A percentile compares a stretch with the other conserved stretches of the same genome.
phyloP scores from a whole-genome alignment of 2,329 filamentous ascomycete genomes.

The Orbilia brochopaga region DNA sequence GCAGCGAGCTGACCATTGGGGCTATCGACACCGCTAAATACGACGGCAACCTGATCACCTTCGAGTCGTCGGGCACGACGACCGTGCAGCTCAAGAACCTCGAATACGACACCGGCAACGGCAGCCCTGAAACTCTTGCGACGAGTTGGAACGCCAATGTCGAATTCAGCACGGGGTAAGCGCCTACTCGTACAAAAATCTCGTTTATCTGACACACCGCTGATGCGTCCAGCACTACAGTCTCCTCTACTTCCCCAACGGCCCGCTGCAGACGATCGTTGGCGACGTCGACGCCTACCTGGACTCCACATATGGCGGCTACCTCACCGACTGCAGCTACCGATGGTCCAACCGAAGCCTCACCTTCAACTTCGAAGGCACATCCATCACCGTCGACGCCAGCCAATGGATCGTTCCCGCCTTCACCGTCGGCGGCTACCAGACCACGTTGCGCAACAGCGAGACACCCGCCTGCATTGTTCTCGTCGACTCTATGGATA shows the following conservation, averaged over 20 bases:
- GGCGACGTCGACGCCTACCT: constrained; percentile 35
- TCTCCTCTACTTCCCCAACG: constrained; percentile 44
- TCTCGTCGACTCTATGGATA: constrained; percentile 45
- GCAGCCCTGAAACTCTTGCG: constrained; percentile 14
- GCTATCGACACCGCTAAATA: constrained; percentile 47
- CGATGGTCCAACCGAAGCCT: constrained; percentile 22
- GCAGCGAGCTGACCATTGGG: constrained; percentile 47
- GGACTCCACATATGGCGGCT: constrained; percentile 42
- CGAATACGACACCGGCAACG: constrained; percentile 25
- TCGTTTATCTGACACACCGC: neutral
- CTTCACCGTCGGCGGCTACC: constrained; percentile 25
- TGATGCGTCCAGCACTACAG: neutral
- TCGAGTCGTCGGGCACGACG: constrained; percentile 26
- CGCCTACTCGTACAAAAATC: neutral
- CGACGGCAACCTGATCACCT: constrained; percentile 42
- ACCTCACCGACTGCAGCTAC: constrained; percentile 38
- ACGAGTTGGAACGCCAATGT: constrained; percentile 45
- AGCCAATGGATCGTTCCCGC: constrained; percentile 47
- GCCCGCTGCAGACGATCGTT: constrained; percentile 27
- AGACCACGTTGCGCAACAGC: constrained; percentile 22
- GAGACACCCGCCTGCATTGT: constrained; percentile 30
- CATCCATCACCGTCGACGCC: constrained; percentile 28
- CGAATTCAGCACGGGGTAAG: constrained; percentile 48
- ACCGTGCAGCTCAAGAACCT: constrained; percentile 31
- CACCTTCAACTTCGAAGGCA: constrained; percentile 43